Percentiles rank a stretch among this genome's conserved stretches.
These are phyloP conservation scores for Calonectria hongkongensis DNA, from an alignment of 2,329 filamentous ascomycete species.

Conservation along the genomic window DNA sequence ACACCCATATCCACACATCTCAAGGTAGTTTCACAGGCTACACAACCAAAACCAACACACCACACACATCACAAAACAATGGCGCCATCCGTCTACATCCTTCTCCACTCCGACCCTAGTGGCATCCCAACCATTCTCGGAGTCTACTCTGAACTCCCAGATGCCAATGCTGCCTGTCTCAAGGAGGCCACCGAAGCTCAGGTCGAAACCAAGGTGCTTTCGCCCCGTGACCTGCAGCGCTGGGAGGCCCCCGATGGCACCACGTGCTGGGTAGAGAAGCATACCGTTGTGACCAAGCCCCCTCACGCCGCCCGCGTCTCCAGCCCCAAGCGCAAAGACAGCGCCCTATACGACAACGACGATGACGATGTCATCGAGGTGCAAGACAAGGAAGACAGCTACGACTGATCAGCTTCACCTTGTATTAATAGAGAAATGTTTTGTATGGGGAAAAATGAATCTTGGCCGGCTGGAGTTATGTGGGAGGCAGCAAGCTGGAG, in stretches of 20 bases:
- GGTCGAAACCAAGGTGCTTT: slow-evolving; percentile 47
- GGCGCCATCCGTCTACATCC: slow-evolving; percentile 57
- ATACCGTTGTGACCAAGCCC: slow-evolving; percentile 53
- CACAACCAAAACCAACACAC: slow-evolving; percentile 28
- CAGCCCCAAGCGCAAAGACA: slow-evolving; percentile 50
- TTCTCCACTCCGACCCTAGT: slow-evolving; percentile 57
- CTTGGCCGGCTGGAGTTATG: slow-evolving; percentile 16
- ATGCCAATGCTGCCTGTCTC: slow-evolving; percentile 61
- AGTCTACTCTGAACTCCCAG: slow-evolving; percentile 58
- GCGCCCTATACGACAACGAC: slow-evolving; percentile 53
- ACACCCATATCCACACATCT: slow-evolving; percentile 17
- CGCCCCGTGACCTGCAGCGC: slow-evolving; percentile 55
- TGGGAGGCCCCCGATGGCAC: slow-evolving; percentile 61
- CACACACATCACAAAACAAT: slow-evolving; percentile 38
- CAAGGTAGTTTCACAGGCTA: not conserved
- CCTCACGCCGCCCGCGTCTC: slow-evolving; percentile 33
- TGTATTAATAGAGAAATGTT: not conserved
- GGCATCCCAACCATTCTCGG: slow-evolving; percentile 54
- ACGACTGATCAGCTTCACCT: slow-evolving; percentile 43
- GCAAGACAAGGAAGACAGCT: slow-evolving; percentile 50
- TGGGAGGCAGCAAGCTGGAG: not conserved
- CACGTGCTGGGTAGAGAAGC: slow-evolving; percentile 62
- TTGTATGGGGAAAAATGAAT: not conserved
- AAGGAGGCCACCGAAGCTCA: slow-evolving; percentile 54
- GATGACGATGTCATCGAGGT: slow-evolving; percentile 55